phyloP scores from a whole-genome alignment of 202 grass and related monocot species.

The Zoysia matrella region DNA sequence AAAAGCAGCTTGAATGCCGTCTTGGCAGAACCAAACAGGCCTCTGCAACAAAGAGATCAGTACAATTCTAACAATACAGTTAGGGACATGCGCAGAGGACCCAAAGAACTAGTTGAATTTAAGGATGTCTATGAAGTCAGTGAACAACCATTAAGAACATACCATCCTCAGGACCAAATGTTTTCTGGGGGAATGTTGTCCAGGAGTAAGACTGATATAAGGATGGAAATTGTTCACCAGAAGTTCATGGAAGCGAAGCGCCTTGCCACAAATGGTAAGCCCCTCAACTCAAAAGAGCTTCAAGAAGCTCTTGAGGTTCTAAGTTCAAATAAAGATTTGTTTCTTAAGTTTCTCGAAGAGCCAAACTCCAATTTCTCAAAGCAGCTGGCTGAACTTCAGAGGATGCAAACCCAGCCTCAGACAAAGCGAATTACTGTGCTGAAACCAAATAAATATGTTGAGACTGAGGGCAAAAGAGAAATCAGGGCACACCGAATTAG shows the following conservation, averaged over 20 bases:
- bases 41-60: slow-evolving; percentile 35
- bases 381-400: slow-evolving; percentile 29
- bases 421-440: slow-evolving; percentile 81
- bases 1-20: slow-evolving; percentile 50
- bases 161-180: slow-evolving; percentile 46
- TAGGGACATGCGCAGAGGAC: slow-evolving; percentile 36
- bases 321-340: slow-evolving; percentile 37
- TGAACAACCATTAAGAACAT: slow-evolving; percentile 55
- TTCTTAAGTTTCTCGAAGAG: slow-evolving; percentile 82
- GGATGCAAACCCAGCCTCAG: slow-evolving; percentile 45
- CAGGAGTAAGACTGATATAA: slow-evolving; percentile 46
- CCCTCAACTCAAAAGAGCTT: slow-evolving; percentile 70
- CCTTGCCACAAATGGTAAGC: slow-evolving; percentile 58
- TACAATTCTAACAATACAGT: slow-evolving; percentile 30
- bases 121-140: slow-evolving; percentile 79
- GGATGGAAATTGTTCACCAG: slow-evolving; percentile 63
- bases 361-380: slow-evolving; percentile 67
- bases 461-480: slow-evolving; percentile 49
- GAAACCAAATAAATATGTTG: slow-evolving; percentile 76
- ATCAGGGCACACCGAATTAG: slow-evolving; percentile 31
- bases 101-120: slow-evolving; percentile 64
- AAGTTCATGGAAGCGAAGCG: slow-evolving; percentile 85
- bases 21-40: slow-evolving; percentile 39
- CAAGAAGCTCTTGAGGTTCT: slow-evolving; percentile 84
- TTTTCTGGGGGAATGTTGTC: slow-evolving; percentile 35